phyloP scores from a whole-genome alignment of 805 yeast genomes.

The Teunomyces lycoperdinae region DNA sequence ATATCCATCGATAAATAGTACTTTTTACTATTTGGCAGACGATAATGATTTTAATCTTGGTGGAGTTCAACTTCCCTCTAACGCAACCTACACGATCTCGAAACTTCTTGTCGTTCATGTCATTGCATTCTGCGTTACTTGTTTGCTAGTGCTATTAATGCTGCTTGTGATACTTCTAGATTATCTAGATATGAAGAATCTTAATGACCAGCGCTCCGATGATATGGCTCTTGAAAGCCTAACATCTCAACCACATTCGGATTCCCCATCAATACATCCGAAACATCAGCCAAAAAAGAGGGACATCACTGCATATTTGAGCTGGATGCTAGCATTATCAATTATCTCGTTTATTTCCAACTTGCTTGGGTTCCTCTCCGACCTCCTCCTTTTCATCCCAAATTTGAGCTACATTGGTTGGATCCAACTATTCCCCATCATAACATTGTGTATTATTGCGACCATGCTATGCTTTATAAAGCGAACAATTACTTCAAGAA shows the following conservation, averaged over 20 bases:
- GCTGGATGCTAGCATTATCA: conserved; percentile 55
- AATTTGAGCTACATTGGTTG: conserved; percentile 82
- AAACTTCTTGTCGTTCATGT: conserved; percentile 42
- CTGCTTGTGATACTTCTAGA: conserved; percentile 9
- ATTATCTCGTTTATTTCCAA: conserved; percentile 68
- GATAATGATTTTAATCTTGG: conserved; percentile 10
- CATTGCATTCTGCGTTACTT: conserved; percentile 33
- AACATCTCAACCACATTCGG: neutral
- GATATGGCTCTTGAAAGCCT: neutral
- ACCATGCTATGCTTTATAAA: conserved; percentile 70
- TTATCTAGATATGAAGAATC: conserved; percentile 5
- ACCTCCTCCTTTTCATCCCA: conserved; percentile 73
- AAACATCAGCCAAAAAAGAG: neutral
- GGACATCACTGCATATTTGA: conserved; percentile 31
- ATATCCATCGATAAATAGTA: conserved; percentile 25
- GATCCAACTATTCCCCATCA: conserved; percentile 70
- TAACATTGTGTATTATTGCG: conserved; percentile 60
- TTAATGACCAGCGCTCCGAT: neutral
- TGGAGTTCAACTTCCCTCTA: conserved; percentile 38
- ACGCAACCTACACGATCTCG: conserved; percentile 37
- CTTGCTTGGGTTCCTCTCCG: conserved; percentile 75
- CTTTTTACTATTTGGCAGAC: conserved; percentile 10
- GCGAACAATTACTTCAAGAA: conserved; percentile 57
- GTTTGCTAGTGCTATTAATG: conserved; percentile 14
- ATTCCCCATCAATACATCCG: neutral